Evolutionary conservation across 2,329 filamentous ascomycete genomes (phyloP).

Genomic region (Plectosphaerella cucumerina): DNA sequence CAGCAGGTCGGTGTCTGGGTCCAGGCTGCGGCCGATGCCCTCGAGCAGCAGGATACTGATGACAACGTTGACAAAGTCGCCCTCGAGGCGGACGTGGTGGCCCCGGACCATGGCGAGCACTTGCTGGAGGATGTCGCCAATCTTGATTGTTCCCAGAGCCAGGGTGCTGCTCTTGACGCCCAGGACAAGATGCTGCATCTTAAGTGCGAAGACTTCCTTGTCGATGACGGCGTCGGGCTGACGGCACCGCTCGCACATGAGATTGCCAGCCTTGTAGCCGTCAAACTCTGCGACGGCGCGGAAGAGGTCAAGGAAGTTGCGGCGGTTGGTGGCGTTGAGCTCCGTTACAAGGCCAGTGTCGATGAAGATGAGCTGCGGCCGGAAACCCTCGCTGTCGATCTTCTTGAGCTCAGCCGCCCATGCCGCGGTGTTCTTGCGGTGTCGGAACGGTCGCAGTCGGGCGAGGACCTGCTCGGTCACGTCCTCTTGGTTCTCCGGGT

Average conservation of each 20-base stretch:
- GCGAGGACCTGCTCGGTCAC: constrained; percentile 84
- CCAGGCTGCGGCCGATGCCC: constrained; percentile 83
- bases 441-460: constrained; percentile 69
- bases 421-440: constrained; percentile 54
- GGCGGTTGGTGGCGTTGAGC: constrained; percentile 78
- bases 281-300: constrained; percentile 95
- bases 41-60: constrained; percentile 91
- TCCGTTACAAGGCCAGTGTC: constrained; percentile 95
- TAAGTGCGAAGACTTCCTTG: constrained; percentile 83
- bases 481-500: constrained; percentile 53
- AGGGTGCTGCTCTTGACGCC: constrained; percentile 88
- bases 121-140: constrained; percentile 89
- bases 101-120: constrained; percentile 86
- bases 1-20: constrained; percentile 85
- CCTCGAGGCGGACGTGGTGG: constrained; percentile 92
- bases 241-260: constrained; percentile 94
- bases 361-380: constrained; percentile 94
- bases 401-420: constrained; percentile 73
- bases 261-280: constrained; percentile 86
- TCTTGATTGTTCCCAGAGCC: constrained; percentile 89
- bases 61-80: constrained; percentile 97
- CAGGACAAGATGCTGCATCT: constrained; percentile 95
- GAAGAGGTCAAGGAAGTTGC: constrained; percentile 94
- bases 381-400: constrained; percentile 82
- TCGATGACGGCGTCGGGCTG: constrained; percentile 89